These are phyloP conservation scores for Scheffersomyces illinoinensis DNA, from an alignment of 1,139 yeast genomes.

Conservation along the genomic window DNA sequence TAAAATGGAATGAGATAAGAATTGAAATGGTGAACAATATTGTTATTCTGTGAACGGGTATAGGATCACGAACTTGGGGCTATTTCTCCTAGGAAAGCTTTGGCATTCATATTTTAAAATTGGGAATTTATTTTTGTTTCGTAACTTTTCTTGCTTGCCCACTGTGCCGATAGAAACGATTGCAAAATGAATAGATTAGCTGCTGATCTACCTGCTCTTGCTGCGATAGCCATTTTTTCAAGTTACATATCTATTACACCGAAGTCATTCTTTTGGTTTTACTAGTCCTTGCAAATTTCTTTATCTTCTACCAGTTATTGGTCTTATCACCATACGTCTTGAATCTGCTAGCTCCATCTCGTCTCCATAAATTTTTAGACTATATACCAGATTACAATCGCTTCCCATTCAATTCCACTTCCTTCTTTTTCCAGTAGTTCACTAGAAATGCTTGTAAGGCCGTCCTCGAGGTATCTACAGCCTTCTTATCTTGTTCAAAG, in stretches of 20 bases:
- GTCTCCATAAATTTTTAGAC: neutral
- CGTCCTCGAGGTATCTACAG: neutral
- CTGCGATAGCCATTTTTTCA: neutral
- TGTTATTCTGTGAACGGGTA: no score
- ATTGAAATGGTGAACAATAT: neutral
- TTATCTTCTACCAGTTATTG: neutral
- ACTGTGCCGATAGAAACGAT: no score
- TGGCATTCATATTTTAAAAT: no score
- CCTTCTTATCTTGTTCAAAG: slow-evolving; percentile 7
- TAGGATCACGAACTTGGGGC: no score
- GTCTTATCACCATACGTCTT: neutral
- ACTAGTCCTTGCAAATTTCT: neutral
- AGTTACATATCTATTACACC: no score
- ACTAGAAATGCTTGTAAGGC: neutral
- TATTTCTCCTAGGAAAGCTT: neutral
- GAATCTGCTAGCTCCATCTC: neutral
- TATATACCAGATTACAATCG: neutral
- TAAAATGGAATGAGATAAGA: neutral
- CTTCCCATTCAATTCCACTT: neutral
- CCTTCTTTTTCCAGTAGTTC: neutral
- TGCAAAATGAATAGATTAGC: no score
- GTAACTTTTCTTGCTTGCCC: no score
- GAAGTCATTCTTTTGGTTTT: no score
- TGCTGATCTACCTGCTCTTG: neutral
- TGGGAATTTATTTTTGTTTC: no score